phyloP scores from a whole-genome alignment of 164 flowering plant species.

The Aristolochia fimbriata region DNA sequence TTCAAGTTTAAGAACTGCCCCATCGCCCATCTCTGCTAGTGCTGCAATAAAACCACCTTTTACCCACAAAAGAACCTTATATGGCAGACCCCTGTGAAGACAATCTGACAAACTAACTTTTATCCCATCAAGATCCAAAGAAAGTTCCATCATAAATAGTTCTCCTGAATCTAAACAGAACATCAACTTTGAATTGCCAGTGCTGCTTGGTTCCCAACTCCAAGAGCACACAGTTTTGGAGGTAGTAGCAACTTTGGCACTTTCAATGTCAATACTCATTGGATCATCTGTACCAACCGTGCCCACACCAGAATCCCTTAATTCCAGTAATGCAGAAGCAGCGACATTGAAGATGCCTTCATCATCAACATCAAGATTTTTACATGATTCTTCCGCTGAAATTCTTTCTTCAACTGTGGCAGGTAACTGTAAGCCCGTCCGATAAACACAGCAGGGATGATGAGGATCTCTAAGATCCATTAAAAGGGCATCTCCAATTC shows the following conservation, averaged over 20 bases:
- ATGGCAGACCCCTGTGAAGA: conserved; percentile 58
- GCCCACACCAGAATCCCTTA: conserved; percentile 45
- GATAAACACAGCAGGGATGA: conserved; percentile 52
- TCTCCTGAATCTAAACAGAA: conserved; percentile 73
- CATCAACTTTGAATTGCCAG: conserved; percentile 46
- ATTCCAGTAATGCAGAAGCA: conserved; percentile 76
- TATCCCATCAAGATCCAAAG: conserved; percentile 35
- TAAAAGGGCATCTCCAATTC: conserved; percentile 72
- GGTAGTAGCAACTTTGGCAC: conserved; percentile 15
- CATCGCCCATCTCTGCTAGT: conserved; percentile 90
- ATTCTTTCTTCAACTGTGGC: conserved; percentile 38
- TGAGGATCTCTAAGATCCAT: conserved; percentile 81
- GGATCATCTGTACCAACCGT: conserved; percentile 52
- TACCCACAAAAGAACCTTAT: conserved; percentile 75
- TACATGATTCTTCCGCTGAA: conserved; percentile 39
- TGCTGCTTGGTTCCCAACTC: conserved; percentile 75
- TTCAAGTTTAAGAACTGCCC: conserved; percentile 67
- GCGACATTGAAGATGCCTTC: conserved; percentile 82
- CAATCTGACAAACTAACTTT: conserved; percentile 58
- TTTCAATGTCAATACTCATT: conserved; percentile 68
- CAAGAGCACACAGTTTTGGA: conserved; percentile 59
- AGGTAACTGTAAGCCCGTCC: conserved; percentile 37
- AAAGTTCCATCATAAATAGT: conserved; percentile 46
- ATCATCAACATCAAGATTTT: conserved; percentile 65
- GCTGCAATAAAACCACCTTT: conserved; percentile 66